phyloP scores from a whole-genome alignment of 768 basidiomycete species.

The Terana coerulea region DNA sequence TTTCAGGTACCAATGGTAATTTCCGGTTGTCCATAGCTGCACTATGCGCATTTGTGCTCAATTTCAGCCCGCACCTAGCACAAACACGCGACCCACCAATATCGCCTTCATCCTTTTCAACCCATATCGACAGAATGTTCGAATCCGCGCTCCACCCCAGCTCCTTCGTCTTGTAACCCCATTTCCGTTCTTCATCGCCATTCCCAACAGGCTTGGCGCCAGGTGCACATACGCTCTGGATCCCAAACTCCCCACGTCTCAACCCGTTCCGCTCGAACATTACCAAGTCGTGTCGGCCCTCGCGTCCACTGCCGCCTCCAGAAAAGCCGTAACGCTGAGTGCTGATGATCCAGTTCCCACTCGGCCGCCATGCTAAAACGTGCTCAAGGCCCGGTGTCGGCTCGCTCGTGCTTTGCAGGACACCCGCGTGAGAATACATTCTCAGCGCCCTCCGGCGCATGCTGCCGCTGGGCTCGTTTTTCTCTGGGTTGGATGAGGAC shows the following conservation, averaged over 20 bases:
- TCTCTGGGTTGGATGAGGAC: slow-evolving; percentile 33
- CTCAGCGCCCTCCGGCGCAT: slow-evolving; percentile 55
- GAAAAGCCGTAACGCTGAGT: slow-evolving; percentile 81
- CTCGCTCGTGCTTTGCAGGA: slow-evolving; percentile 83
- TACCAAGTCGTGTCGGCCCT: slow-evolving; percentile 76
- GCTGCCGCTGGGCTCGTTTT: slow-evolving; percentile 15
- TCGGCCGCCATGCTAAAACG: slow-evolving; percentile 78
- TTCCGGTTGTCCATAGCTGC: slow-evolving; percentile 91
- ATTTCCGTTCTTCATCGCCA: slow-evolving; percentile 34
- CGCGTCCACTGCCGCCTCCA: slow-evolving; percentile 62
- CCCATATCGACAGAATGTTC: slow-evolving; percentile 80
- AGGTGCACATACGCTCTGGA: slow-evolving; percentile 38
- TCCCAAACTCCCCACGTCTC: slow-evolving; percentile 82
- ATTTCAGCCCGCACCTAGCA: neutral
- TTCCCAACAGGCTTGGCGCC: slow-evolving; percentile 12
- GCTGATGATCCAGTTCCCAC: slow-evolving; percentile 78
- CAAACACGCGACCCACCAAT: slow-evolving; percentile 48
- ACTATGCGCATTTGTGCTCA: slow-evolving; percentile 41
- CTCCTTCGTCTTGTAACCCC: slow-evolving; percentile 73
- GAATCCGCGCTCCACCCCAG: slow-evolving; percentile 89
- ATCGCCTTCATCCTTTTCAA: slow-evolving; percentile 65
- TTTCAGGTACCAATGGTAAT: slow-evolving; percentile 98
- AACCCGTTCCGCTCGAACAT: slow-evolving; percentile 97
- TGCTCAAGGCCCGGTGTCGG: slow-evolving; percentile 80
- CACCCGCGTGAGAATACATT: slow-evolving; percentile 71